Percentiles rank a stretch among this genome's conserved stretches.
Evolutionary conservation across 129 eudicot species (phyloP).

Genomic region (Centella asiatica): DNA sequence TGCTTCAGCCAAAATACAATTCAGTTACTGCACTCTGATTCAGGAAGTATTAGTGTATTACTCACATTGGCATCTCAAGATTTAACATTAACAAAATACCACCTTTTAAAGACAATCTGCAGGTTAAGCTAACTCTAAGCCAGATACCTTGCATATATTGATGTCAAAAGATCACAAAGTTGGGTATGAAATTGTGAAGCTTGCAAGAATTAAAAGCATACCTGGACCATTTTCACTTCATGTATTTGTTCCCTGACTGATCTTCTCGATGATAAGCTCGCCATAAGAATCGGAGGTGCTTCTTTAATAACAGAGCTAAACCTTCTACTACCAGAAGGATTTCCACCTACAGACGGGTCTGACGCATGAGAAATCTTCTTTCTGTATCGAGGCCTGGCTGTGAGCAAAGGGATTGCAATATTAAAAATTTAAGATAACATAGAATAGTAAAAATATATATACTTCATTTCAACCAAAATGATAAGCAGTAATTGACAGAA

Average conservation of each 20-base stretch:
- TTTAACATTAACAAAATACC: not conserved
- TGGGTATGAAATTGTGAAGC: not conserved
- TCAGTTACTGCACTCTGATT: too few species aligned
- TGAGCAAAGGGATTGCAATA: slow-evolving; percentile 3
- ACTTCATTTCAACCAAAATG: not conserved
- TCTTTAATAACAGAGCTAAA: slow-evolving; percentile 29
- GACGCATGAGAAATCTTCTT: slow-evolving; percentile 48
- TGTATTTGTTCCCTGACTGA: slow-evolving; percentile 71
- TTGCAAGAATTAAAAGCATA: slow-evolving; percentile 8
- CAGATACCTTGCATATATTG: not conserved
- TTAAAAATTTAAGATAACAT: not conserved
- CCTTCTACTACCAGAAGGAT: slow-evolving; percentile 26
- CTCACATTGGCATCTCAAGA: too few species aligned
- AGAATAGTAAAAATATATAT: not conserved
- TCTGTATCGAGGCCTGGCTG: slow-evolving; percentile 73
- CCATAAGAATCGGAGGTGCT: slow-evolving; percentile 59
- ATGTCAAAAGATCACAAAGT: not conserved
- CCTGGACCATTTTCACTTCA: slow-evolving; percentile 97
- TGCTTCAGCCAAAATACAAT: too few species aligned
- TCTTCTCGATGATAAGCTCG: slow-evolving; percentile 54
- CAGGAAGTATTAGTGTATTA: too few species aligned
- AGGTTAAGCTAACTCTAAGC: too few species aligned
- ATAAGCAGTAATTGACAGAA: not conserved
- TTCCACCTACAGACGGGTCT: slow-evolving; percentile 37
- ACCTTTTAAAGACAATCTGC: not conserved